A percentile compares a stretch with the other conserved stretches of the same genome.
Conservation (phyloP, 306 rosid genomes). For the Pyrus bretschneideri region DNA sequence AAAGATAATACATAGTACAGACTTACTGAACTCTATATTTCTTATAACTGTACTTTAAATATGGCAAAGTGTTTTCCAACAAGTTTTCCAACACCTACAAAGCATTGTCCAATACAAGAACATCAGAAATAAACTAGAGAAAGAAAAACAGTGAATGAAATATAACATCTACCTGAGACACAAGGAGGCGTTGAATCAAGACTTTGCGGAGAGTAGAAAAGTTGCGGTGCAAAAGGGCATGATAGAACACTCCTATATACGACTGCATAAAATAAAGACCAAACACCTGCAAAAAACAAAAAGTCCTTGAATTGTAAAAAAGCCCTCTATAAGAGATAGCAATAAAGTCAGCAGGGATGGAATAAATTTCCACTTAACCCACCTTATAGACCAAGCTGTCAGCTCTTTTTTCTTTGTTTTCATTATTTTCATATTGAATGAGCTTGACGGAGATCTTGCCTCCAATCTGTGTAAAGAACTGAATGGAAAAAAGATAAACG, state of each 20-base stretch:
- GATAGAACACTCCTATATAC: constrained; percentile 93
- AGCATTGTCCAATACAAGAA: constrained; percentile 13
- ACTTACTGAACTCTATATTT: constrained; percentile 77
- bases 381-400: constrained; percentile 99
- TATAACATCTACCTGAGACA: constrained; percentile 63
- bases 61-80: constrained; percentile 81
- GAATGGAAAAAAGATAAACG: constrained; percentile 70
- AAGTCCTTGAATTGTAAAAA: constrained; percentile 18
- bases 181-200: constrained; percentile 82
- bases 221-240: constrained; percentile 86
- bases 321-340: background rate
- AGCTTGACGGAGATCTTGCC: constrained; percentile 78
- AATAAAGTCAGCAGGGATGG: background rate
- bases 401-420: constrained; percentile 71
- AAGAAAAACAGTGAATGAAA: constrained; percentile 1
- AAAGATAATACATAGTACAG: background rate
- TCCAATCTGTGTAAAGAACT: constrained; percentile 65
- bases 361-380: constrained; percentile 27
- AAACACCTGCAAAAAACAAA: constrained; percentile 60
- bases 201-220: constrained; percentile 82
- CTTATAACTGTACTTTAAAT: constrained; percentile 76
- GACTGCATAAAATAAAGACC: constrained; percentile 98
- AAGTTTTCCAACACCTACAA: constrained; percentile 81
- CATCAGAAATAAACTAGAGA: constrained; percentile 5
- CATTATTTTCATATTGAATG: constrained; percentile 74